Evolutionary conservation across 768 basidiomycete species (phyloP).

Genomic region (Pholiota molesta): DNA sequence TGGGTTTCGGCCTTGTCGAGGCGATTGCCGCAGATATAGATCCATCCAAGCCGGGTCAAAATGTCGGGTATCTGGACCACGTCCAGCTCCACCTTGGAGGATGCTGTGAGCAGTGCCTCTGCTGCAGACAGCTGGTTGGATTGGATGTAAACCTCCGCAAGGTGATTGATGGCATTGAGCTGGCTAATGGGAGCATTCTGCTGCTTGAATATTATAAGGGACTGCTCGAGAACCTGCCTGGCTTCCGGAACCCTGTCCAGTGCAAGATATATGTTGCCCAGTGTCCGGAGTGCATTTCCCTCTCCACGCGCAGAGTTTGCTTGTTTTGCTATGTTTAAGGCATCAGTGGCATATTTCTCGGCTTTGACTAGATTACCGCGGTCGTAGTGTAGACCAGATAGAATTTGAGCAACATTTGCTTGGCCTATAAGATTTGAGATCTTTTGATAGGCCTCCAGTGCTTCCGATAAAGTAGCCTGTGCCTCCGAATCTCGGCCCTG

Average conservation of each 20-base stretch:
- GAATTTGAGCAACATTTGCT: neutral
- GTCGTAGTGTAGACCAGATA: neutral
- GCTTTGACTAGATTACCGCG: neutral
- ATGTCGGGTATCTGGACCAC: neutral
- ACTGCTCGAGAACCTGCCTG: neutral
- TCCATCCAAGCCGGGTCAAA: neutral
- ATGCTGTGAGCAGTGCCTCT: neutral
- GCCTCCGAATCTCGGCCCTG: neutral
- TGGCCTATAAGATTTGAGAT: neutral
- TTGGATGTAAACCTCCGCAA: neutral
- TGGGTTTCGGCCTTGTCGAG: neutral
- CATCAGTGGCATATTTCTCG: neutral
- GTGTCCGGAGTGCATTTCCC: neutral
- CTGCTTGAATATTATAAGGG: neutral
- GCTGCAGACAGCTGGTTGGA: neutral
- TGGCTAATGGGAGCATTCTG: neutral
- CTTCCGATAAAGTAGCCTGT: neutral
- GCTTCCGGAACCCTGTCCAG: neutral
- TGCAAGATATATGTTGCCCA: neutral
- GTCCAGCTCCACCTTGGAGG: neutral
- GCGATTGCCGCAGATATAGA: neutral
- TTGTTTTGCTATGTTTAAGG: neutral
- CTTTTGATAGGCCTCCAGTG: neutral
- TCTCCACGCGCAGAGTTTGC: neutral
- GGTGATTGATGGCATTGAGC: neutral